phyloP scores from a whole-genome alignment of 2,329 filamentous ascomycete species.

The Penicillium thymicola region DNA sequence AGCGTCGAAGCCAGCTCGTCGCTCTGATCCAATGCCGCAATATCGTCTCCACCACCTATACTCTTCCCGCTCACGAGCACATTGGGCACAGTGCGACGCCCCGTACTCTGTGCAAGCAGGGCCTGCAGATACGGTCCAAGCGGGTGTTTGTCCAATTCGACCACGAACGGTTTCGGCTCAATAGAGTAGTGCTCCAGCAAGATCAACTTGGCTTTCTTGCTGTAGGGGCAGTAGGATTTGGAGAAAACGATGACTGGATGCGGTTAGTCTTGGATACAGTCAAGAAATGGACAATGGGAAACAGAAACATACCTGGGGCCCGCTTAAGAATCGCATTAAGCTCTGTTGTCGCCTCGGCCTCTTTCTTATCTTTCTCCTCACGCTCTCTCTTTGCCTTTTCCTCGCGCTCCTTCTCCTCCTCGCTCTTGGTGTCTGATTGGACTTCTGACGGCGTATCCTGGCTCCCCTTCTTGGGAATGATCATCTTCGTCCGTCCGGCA shows the following conservation, averaged over 20 bases:
- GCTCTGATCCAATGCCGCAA: constrained; percentile 66
- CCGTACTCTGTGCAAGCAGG: constrained; percentile 68
- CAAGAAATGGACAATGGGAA: not conserved
- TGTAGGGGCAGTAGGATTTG: constrained; percentile 87
- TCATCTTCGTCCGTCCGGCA: constrained; percentile 54
- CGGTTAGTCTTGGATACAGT: constrained; percentile 3
- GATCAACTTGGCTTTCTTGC: constrained; percentile 77
- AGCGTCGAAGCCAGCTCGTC: constrained; percentile 70
- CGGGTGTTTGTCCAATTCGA: constrained; percentile 82
- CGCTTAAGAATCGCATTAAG: constrained; percentile 78
- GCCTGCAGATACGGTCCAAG: constrained; percentile 71
- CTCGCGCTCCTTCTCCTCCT: constrained; percentile 43
- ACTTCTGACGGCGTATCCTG: constrained; percentile 18
- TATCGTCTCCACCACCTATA: constrained; percentile 86
- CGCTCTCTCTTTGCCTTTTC: constrained; percentile 53
- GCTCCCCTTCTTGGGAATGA: constrained; percentile 38
- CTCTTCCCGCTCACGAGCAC: constrained; percentile 82
- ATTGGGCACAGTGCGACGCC: constrained; percentile 85
- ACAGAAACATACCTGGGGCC: constrained; percentile 65
- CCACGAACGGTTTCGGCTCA: constrained; percentile 75
- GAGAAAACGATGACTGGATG: constrained; percentile 85
- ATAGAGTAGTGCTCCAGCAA: constrained; percentile 83
- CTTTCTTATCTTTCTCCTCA: constrained; percentile 11
- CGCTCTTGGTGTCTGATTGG: constrained; percentile 2
- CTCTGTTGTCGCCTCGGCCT: constrained; percentile 58